Base-by-base conservation (phyloP, 257 asterid genomes). In the Penstemon barbatus region DNA sequence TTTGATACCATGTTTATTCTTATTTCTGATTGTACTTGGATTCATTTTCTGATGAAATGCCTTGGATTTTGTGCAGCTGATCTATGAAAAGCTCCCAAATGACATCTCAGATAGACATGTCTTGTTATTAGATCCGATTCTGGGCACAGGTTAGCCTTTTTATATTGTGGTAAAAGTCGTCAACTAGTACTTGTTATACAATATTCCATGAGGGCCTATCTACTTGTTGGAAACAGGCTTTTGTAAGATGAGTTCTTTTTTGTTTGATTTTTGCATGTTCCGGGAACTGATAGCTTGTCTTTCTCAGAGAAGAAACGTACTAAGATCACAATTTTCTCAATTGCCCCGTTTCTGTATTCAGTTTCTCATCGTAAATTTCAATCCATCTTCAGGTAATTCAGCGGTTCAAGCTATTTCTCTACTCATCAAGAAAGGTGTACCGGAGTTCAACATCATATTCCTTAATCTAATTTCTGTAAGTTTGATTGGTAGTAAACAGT, bases 21-120 rank as follows among this genome's bases (percentile, higher is more conserved):
- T 61, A 55, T 64, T 15, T 57, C 62, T 25, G 40, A 54, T 45
- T 49, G 10, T 10, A 4, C 38, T 38, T 44, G 13, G 15, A n/a
- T 49, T 46, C 8, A 25, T 4, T 70, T 53, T 40, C 33, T 10
- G 13, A 59, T 48, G 15, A 66, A 51, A 71, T 63, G 46, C 42
- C 12, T 40, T 65, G 58, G 36, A 48, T 41, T 13, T 65, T 53
- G 41, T 79, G 83, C 96, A 91, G 99, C 83, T 94, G 75, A 89
- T 94, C 75, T 94, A 94, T 57, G 97, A 94, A 80, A 94, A 94
- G 75, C 85, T 94, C 65, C 99, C 99, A 61, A 73, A 70, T 7
- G 99, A 94, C 79, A 94, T 94, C 66, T 88, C 93, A 15, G 96
- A 94, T 42, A 87, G 99, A 74, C 99, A 94, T 61, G 97, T 94